These are phyloP conservation scores for Cladophialophora yegresii DNA, from an alignment of 2,329 filamentous ascomycete species.

Conservation along the genomic window DNA sequence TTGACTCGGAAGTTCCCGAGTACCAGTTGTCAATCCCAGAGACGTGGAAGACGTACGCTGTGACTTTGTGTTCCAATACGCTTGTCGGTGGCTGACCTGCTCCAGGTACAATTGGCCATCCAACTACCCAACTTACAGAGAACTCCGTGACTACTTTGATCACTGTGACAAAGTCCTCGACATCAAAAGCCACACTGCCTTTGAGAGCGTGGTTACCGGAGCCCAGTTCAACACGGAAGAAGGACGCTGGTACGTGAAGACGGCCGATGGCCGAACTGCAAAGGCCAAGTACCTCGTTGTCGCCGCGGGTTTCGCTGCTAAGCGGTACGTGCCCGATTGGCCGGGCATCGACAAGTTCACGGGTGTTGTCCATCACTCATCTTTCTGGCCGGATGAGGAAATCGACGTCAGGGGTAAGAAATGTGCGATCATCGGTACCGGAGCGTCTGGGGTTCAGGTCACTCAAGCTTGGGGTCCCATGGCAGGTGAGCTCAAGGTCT, in stretches of 20 bases:
- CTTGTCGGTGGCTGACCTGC: constrained; percentile 36
- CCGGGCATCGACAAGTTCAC: constrained; percentile 60
- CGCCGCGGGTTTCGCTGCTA: constrained; percentile 57
- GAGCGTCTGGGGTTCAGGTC: constrained; percentile 65
- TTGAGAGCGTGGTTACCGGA: constrained; percentile 48
- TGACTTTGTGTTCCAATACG: constrained; percentile 5
- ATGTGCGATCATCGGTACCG: constrained; percentile 65
- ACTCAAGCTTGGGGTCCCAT: constrained; percentile 60
- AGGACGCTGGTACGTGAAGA: constrained; percentile 50
- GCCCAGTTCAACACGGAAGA: constrained; percentile 46
- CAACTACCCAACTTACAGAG: constrained; percentile 45
- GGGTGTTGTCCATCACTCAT: constrained; percentile 62
- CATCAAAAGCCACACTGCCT: constrained; percentile 51
- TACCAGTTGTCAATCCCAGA: constrained; percentile 53
- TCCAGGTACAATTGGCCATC: constrained; percentile 52
- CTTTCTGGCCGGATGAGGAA: constrained; percentile 59
- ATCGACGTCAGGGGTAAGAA: constrained; percentile 60
- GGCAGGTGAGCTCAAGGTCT: constrained; percentile 53
- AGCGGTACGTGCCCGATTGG: constrained; percentile 56
- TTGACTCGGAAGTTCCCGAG: constrained; percentile 50
- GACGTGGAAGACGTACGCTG: constrained; percentile 46
- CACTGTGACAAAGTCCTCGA: constrained; percentile 47
- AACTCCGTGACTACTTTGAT: constrained; percentile 47
- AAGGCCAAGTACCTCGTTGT: constrained; percentile 51
- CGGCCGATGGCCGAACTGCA: constrained; percentile 46